Percentiles rank a stretch among this genome's conserved stretches.
phyloP scores from a whole-genome alignment of 2,329 filamentous ascomycete genomes.

The Penicillium sp. region DNA sequence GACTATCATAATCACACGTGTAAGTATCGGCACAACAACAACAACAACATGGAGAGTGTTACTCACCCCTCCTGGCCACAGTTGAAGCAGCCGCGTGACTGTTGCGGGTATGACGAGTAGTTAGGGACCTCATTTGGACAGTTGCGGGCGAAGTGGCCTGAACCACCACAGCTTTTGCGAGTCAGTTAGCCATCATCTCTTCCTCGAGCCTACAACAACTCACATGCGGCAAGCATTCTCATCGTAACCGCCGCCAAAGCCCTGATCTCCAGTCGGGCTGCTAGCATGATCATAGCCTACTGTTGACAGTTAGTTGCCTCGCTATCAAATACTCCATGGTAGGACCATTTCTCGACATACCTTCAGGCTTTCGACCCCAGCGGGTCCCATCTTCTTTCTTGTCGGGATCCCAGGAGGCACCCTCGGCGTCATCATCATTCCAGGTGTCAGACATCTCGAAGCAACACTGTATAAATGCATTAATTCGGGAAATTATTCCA shows the following conservation, averaged over 20 bases:
- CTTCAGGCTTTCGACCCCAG: neutral
- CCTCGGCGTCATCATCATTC: neutral
- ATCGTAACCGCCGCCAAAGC: neutral
- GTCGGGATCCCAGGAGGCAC: neutral
- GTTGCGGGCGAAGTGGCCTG: conserved; percentile 43
- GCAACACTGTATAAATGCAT: neutral
- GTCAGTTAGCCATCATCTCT: conserved; percentile 8
- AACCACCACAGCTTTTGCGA: conserved; percentile 33
- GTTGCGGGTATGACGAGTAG: neutral
- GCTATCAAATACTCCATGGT: neutral
- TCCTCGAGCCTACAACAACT: conserved; percentile 12
- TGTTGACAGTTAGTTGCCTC: neutral
- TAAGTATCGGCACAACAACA: neutral
- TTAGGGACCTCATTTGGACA: conserved; percentile 37
- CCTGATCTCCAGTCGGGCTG: neutral
- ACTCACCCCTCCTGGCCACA: neutral
- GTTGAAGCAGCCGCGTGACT: neutral
- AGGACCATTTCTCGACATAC: neutral
- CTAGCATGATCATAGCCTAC: neutral
- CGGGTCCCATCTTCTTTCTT: neutral
- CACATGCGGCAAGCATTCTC: conserved; percentile 40
- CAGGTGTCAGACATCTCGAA: neutral
- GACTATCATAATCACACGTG: neutral
- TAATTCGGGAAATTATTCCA: neutral
- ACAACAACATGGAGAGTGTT: neutral